A percentile compares a stretch with the other conserved stretches of the same genome.
Conservation (phyloP, 2,329 filamentous ascomycete genomes). For the Fusarium virguliforme region DNA sequence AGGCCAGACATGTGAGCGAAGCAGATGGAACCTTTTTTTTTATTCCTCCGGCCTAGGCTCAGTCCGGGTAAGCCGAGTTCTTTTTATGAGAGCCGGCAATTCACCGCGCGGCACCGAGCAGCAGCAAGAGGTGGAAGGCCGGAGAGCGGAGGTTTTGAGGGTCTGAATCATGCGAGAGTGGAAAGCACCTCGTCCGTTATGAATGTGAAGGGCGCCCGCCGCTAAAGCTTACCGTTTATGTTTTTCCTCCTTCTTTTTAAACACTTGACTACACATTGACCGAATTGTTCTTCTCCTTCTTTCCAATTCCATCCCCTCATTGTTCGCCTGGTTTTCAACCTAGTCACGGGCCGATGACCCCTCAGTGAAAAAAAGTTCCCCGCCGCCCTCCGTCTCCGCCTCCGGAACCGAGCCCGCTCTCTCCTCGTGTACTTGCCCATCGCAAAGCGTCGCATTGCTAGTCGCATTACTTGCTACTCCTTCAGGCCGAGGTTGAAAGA, state of each 20-base stretch:
- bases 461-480: slow-evolving; percentile 6
- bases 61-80: slow-evolving; percentile 46
- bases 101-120: slow-evolving; percentile 50
- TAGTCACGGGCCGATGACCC: slow-evolving; percentile 26
- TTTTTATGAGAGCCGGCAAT: slow-evolving; percentile 40
- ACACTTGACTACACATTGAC: not conserved
- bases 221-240: slow-evolving; percentile 3
- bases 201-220: not conserved
- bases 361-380: slow-evolving; percentile 33
- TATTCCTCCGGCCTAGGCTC: slow-evolving; percentile 1
- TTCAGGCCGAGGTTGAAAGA: slow-evolving; percentile 43
- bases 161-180: slow-evolving; percentile 46
- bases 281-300: not conserved
- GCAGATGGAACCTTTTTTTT: slow-evolving; percentile 28
- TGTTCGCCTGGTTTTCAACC: not conserved
- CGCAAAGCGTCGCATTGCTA: slow-evolving; percentile 40
- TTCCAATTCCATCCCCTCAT: not conserved
- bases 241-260: not conserved
- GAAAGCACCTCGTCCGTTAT: slow-evolving; percentile 5
- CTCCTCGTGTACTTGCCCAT: slow-evolving; percentile 37
- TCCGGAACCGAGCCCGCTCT: slow-evolving; percentile 42
- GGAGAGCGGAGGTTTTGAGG: slow-evolving; percentile 37
- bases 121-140: slow-evolving; percentile 20
- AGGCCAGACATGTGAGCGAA: slow-evolving; percentile 44
- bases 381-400: slow-evolving; percentile 43